Base-by-base conservation (phyloP, 495 filamentous ascomycete genomes). In the Copromyces sp. region DNA sequence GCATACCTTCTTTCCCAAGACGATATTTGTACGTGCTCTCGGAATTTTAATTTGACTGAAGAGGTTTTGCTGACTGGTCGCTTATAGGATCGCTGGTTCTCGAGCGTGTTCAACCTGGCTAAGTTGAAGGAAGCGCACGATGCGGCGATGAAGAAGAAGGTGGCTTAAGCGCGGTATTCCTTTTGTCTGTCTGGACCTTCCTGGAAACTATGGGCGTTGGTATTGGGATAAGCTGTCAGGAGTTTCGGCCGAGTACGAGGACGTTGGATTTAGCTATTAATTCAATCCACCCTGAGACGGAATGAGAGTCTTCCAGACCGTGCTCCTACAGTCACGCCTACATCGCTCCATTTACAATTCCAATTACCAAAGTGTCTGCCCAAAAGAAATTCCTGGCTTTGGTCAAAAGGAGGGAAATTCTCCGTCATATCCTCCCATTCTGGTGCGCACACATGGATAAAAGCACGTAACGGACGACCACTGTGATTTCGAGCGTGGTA, bases 31-130 rank as follows among this genome's bases (percentile, higher is more conserved):
- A 24, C n/a, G 44, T 47, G 3, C 5, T 47, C 9, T 3, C 7
- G 6, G 8, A 16, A 17, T 44, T 0, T 0, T 16, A n/a, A 44
- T 44, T 6, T 44, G 2, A 44, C 0, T 9, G 24, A 0, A 0
- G 16, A 2, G 17, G 4, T n/a, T n/a, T 44, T n/a, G 44, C 44
- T 47, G 2, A 47, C 44, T 20, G 9, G 17, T 44, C 9, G n/a
- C 9, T 24, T 20, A 0, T 9, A 47, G 44, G 44, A 65, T 17
- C 53, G 53, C 29, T 65, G 53, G 53, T 65, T 65, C 53, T 65
- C 53, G 1, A 65, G 53, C 53, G 17, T 65, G 53, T 65, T 65
- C 14, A 65, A 65, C 29, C 14, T 65, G 53, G 53, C 53, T 9
- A 65, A 65, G 53, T 6, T 65, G 53, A 65, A 65, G 29, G 53